phyloP scores from a whole-genome alignment of 2,329 filamentous ascomycete species.

The Aureobasidium sp. region DNA sequence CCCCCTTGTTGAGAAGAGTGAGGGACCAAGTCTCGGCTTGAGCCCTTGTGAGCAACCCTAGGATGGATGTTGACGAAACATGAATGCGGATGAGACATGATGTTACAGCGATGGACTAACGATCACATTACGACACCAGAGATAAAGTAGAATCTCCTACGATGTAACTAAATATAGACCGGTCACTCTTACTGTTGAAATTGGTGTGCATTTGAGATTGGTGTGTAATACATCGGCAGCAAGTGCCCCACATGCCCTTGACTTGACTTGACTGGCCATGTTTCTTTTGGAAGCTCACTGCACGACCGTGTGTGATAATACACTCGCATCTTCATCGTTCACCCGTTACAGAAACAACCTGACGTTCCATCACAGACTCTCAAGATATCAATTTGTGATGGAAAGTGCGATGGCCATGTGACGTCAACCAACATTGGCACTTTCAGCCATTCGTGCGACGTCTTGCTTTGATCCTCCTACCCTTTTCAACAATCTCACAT shows the following conservation, averaged over 20 bases:
- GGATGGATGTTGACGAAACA: neutral
- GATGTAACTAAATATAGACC: neutral
- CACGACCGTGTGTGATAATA: neutral
- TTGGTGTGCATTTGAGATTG: neutral
- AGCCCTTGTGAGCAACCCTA: neutral
- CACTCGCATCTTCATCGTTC: neutral
- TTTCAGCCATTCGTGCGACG: neutral
- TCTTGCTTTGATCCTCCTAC: neutral
- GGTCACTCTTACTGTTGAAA: neutral
- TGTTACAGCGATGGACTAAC: neutral
- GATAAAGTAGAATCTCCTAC: neutral
- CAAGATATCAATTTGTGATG: neutral
- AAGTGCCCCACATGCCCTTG: neutral
- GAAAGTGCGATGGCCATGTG: neutral
- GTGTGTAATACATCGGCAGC: neutral
- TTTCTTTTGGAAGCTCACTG: neutral
- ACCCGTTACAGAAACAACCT: neutral
- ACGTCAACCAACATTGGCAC: neutral
- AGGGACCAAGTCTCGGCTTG: slow-evolving; percentile 32
- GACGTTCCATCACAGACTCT: neutral
- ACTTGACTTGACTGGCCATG: neutral
- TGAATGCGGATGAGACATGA: neutral
- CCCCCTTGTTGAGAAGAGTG: slow-evolving; percentile 39
- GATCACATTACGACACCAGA: neutral
- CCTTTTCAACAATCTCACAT: neutral